phyloP scores from a whole-genome alignment of 2,329 filamentous ascomycete species.

The Trichoderma sp. region DNA sequence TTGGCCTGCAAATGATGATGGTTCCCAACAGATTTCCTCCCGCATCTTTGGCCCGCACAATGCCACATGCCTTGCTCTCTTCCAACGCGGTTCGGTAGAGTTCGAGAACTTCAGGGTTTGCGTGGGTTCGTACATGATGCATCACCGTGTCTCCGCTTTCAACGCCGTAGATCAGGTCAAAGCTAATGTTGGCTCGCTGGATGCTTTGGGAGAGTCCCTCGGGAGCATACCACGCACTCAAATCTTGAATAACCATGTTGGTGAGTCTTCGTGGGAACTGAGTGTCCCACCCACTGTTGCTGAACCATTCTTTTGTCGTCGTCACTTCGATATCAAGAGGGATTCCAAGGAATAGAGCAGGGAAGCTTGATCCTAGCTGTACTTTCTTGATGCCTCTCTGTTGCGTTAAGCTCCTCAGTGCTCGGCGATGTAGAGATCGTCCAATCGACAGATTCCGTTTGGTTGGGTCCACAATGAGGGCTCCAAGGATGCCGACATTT shows the following conservation, averaged over 20 bases:
- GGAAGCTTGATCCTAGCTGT: constrained; percentile 78
- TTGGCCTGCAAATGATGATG: constrained; percentile 74
- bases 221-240: constrained; percentile 73
- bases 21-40: constrained; percentile 72
- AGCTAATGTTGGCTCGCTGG: constrained; percentile 71
- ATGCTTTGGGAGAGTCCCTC: constrained; percentile 75
- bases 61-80: constrained; percentile 71
- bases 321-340: constrained; percentile 56
- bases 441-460: constrained; percentile 89
- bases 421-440: constrained; percentile 82
- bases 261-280: constrained; percentile 57
- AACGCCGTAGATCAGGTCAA: constrained; percentile 80
- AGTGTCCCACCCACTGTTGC: constrained; percentile 85
- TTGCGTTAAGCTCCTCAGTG: constrained; percentile 71
- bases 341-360: constrained; percentile 84
- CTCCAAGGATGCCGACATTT: constrained; percentile 72
- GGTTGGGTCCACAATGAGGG: constrained; percentile 84
- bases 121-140: constrained; percentile 71
- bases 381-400: constrained; percentile 73
- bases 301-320: constrained; percentile 73
- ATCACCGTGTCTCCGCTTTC: constrained; percentile 75
- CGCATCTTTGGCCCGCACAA: constrained; percentile 77
- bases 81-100: constrained; percentile 76
- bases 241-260: constrained; percentile 72
- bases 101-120: constrained; percentile 75